A percentile compares a stretch with the other conserved stretches of the same genome.
phyloP scores from a whole-genome alignment of 2,329 filamentous ascomycete genomes.

The Paraconiothyrium sp. region DNA sequence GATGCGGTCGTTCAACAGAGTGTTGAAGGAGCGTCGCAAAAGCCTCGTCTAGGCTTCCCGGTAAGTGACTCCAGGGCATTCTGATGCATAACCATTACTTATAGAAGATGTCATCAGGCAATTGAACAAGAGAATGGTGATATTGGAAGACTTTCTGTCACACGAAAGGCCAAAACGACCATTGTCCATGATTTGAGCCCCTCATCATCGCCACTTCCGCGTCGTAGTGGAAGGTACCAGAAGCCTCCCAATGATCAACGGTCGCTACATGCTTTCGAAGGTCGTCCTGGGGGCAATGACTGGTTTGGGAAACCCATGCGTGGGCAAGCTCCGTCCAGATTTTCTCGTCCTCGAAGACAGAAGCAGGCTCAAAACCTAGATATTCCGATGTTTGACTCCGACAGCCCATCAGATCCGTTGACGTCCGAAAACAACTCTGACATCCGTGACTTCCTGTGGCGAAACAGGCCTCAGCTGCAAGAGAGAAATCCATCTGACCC shows the following conservation, averaged over 20 bases:
- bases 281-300: conserved; percentile 22
- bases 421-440: conserved; percentile 31
- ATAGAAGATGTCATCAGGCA: neutral
- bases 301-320: conserved; percentile 35
- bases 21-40: conserved; percentile 16
- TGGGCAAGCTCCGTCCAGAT: conserved; percentile 5
- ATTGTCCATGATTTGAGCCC: neutral
- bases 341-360: conserved; percentile 16
- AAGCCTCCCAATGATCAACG: conserved; percentile 34
- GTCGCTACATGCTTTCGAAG: conserved; percentile 35
- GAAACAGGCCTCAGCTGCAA: conserved; percentile 2
- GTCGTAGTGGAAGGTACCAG: conserved; percentile 14
- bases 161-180: neutral
- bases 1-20: conserved; percentile 23
- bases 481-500: neutral
- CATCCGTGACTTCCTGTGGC: conserved; percentile 37
- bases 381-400: neutral
- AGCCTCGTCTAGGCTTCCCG: neutral
- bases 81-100: neutral
- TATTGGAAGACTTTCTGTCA: neutral
- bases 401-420: neutral
- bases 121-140: neutral
- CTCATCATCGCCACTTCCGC: conserved; percentile 8
- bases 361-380: conserved; percentile 12
- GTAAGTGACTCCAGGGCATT: neutral